Conservation (phyloP, 768 basidiomycete species). For the Agrocybe pediades region DNA sequence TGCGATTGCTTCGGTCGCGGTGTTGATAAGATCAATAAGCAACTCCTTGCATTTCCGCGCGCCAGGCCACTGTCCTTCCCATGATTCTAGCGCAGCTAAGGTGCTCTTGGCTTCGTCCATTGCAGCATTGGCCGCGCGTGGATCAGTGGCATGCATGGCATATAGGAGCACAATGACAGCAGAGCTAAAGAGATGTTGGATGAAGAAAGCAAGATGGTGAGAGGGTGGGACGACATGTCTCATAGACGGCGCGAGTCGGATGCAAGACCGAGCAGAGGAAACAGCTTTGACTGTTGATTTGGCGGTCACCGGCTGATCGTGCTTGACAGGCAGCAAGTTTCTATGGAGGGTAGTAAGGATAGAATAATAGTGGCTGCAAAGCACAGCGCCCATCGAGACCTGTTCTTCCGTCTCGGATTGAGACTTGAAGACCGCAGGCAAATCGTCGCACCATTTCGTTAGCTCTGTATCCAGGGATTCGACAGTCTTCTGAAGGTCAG, state of each 20-base stretch:
- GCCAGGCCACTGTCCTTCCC: constrained; percentile 89
- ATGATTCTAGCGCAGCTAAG: constrained; percentile 68
- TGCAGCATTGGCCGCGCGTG: constrained; percentile 63
- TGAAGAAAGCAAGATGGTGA: constrained; percentile 87
- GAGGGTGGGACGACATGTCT: constrained; percentile 83
- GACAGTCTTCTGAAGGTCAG: constrained; percentile 75
- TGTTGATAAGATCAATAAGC: constrained; percentile 67
- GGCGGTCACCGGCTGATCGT: constrained; percentile 66
- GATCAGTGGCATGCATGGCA: constrained; percentile 81
- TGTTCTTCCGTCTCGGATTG: constrained; percentile 74
- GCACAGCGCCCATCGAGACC: constrained; percentile 81
- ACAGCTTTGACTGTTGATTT: constrained; percentile 82
- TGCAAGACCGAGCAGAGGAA: constrained; percentile 82
- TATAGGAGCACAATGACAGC: constrained; percentile 84
- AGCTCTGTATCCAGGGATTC: constrained; percentile 78
- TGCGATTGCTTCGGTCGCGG: constrained; percentile 67
- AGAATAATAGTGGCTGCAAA: constrained; percentile 90
- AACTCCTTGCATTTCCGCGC: constrained; percentile 86
- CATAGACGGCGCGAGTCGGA: constrained; percentile 82
- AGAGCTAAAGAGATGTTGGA: constrained; percentile 87
- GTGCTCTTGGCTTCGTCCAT: constrained; percentile 84
- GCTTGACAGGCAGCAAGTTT: constrained; percentile 80
- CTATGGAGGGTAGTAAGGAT: constrained; percentile 86
- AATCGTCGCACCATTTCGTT: constrained; percentile 80
- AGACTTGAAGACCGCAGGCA: constrained; percentile 76